Evolutionary conservation across 2,329 filamentous ascomycete species (phyloP).

Genomic region (Colletotrichum chrysophilum): DNA sequence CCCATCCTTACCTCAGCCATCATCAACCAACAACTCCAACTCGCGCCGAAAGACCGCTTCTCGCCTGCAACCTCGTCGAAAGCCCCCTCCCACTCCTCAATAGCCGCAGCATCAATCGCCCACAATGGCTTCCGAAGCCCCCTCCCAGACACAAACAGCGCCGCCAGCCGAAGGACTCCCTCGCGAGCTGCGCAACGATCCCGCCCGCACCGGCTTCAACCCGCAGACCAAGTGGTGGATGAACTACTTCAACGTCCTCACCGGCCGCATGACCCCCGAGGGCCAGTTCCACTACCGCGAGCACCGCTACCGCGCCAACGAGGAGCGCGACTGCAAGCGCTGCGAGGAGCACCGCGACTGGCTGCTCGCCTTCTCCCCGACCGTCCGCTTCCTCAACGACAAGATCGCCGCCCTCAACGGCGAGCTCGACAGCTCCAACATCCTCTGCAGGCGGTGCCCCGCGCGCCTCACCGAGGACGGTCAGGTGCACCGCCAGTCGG

Average conservation of each 20-base stretch:
- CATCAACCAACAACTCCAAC: background rate
- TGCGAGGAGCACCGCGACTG: conserved; percentile 86
- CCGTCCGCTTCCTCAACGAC: conserved; percentile 84
- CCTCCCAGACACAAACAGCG: conserved; percentile 10
- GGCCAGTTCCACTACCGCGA: conserved; percentile 79
- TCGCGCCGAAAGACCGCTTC: background rate
- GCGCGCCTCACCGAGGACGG: conserved; percentile 61
- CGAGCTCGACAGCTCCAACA: conserved; percentile 73
- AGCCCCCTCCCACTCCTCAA: background rate
- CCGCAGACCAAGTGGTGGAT: conserved; percentile 71
- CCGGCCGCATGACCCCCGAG: conserved; percentile 72
- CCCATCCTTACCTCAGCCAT: background rate
- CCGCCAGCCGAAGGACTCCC: conserved; percentile 19
- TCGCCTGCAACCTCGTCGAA: background rate
- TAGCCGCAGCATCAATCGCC: background rate
- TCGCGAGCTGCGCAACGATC: conserved; percentile 59
- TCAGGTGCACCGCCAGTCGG: conserved; percentile 68
- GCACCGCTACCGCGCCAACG: conserved; percentile 76
- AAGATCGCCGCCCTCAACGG: conserved; percentile 83
- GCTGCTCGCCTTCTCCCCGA: conserved; percentile 82
- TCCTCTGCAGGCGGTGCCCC: conserved; percentile 82
- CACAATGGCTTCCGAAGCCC: background rate
- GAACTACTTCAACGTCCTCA: conserved; percentile 85
- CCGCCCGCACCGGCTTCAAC: conserved; percentile 67
- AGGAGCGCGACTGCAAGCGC: conserved; percentile 77